phyloP scores from a whole-genome alignment of 495 filamentous ascomycete genomes.

The Talaromyces nanjingensis region DNA sequence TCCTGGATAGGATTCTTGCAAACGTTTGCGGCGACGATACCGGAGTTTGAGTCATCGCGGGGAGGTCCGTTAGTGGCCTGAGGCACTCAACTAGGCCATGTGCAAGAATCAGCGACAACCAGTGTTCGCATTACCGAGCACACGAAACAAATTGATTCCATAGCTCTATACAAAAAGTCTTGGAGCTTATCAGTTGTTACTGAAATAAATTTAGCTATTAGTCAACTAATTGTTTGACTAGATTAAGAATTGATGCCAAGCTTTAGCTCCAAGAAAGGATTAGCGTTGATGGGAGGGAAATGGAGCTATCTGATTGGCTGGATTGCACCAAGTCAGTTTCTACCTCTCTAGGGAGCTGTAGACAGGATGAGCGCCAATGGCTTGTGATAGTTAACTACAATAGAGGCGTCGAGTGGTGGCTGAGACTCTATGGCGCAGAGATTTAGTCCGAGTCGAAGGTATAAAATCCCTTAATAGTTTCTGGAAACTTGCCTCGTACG shows the following conservation, averaged over 20 bases:
- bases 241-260: not conserved
- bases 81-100: not conserved
- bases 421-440: not conserved
- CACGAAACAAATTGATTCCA: not conserved
- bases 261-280: not conserved
- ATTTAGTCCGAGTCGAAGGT: not conserved
- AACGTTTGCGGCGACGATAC: slow-evolving; percentile 6
- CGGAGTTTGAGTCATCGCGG: slow-evolving; percentile 3
- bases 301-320: not conserved
- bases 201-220: not conserved
- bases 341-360: not conserved
- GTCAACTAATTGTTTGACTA: not conserved
- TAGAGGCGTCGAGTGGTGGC: not conserved
- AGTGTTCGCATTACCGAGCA: not conserved
- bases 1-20: not conserved
- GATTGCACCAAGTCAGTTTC: not conserved
- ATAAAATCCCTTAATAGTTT: not conserved
- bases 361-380: not conserved
- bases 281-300: not conserved
- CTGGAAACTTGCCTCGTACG: not conserved
- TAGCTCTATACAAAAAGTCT: slow-evolving; percentile 1
- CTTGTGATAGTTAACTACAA: not conserved
- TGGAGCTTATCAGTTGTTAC: slow-evolving; percentile 12
- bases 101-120: not conserved
- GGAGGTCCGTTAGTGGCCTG: not conserved